These are phyloP conservation scores for Cyberlindnera xylosilytica DNA, from an alignment of 805 yeast species.

Conservation along the genomic window DNA sequence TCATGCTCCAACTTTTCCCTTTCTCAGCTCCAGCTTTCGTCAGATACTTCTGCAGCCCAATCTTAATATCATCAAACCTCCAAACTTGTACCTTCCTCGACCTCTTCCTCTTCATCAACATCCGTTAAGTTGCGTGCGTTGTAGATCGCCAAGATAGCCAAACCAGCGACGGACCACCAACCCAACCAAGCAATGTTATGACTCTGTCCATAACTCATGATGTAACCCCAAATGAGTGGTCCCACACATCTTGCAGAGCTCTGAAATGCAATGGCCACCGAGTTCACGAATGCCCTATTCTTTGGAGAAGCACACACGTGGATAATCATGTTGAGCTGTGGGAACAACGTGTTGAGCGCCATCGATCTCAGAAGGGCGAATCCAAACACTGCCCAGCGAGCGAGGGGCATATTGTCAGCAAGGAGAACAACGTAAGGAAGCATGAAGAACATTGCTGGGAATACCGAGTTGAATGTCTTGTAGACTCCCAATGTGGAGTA, in stretches of 20 bases:
- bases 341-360: conserved; percentile 6
- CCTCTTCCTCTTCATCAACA: conserved; percentile 3
- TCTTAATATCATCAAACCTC: background rate
- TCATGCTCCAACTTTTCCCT: no score
- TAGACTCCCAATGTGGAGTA: conserved; percentile 8
- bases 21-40: no score
- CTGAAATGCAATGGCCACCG: conserved; percentile 8
- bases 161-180: conserved; percentile 11
- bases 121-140: conserved; percentile 5
- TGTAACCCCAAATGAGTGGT: conserved; percentile 10
- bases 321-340: conserved; percentile 11
- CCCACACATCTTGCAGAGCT: conserved; percentile 8
- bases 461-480: conserved; percentile 5
- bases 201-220: conserved; percentile 6
- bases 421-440: conserved; percentile 9
- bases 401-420: conserved; percentile 4
- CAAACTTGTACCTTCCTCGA: background rate
- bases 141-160: conserved; percentile 3
- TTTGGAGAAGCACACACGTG: conserved; percentile 11
- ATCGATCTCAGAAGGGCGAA: background rate
- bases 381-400: background rate
- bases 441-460: conserved; percentile 5
- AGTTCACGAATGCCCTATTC: conserved; percentile 13
- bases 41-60: no score
- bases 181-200: conserved; percentile 7